Evolutionary conservation across 2,329 filamentous ascomycete species (phyloP), one percentile per base, ranked within the genome.

Genomic region (Alternaria panax): DNA sequence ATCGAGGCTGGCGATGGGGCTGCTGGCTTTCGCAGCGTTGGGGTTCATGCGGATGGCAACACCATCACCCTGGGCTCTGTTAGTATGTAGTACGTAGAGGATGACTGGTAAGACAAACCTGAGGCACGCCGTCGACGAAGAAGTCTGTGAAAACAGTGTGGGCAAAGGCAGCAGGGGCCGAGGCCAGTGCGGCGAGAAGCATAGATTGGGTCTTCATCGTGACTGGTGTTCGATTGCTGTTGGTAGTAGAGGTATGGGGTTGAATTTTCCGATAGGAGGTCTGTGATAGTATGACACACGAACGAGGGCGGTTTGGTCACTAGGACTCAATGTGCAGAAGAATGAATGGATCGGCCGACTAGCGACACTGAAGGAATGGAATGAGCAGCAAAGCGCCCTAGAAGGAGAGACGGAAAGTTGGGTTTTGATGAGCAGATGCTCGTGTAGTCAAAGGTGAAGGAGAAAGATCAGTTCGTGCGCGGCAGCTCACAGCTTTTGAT

Each of bases 41-140:
- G 78, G 81, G 54, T 86, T 86, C 85, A 90, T 90, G 41, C 90
- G 88, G 51, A 93, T 84, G 69, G 89, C 92, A 25, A 87, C 89
- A 28, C 86, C 90, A 71, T 91, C 87, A 61, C 90, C 90, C 76
- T 92, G 40, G 2, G 8, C 7, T n/a, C 5, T 34, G 56, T 74
- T 81, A 74, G 63, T 42, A 38, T 14, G 3, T 18, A 40, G 11
- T 46, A 3, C 12, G 28, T 38, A 6, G 9, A 16, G n/a, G 14
- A n/a, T 6, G 34, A 4, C 5, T 27, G 28, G 8, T 14, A 45
- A 6, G 30, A 63, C 70, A 30, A 61, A 75, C 75, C 60, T 73
- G 72, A 51, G 65, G 62, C 38, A 70, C 53, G 47, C 77, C 73
- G 51, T 79, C 59, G 42, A 78, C 69, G 56, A 68, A 78, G 48